Conservation (phyloP, 768 basidiomycete species). For the Boletus eberwhitei region DNA sequence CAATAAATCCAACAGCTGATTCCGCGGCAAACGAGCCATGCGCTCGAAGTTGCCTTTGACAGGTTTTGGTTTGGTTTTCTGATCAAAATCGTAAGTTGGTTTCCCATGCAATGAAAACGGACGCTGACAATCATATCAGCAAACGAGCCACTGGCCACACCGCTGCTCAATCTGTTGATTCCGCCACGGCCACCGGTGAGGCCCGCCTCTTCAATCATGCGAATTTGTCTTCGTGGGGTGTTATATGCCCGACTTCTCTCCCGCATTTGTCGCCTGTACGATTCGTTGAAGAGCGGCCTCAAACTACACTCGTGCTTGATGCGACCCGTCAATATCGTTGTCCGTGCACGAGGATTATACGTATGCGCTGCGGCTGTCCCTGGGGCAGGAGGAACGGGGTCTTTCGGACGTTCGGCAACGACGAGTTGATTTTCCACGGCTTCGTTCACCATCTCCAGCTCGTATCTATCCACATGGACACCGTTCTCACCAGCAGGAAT, state of each 20-base stretch:
- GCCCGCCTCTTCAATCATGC: constrained; percentile 70
- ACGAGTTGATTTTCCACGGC: constrained; percentile 83
- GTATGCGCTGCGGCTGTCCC: constrained; percentile 38
- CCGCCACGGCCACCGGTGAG: constrained; percentile 67
- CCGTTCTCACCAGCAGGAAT: constrained; percentile 29
- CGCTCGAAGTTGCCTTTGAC: constrained; percentile 76
- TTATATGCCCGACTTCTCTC: constrained; percentile 65
- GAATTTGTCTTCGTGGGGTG: constrained; percentile 62
- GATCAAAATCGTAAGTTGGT: constrained; percentile 8
- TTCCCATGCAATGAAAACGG: neutral
- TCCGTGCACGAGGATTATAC: constrained; percentile 60
- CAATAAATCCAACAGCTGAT: constrained; percentile 82
- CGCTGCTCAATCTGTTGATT: constrained; percentile 77
- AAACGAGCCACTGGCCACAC: constrained; percentile 61
- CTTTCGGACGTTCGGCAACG: constrained; percentile 79
- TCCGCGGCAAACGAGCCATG: constrained; percentile 87
- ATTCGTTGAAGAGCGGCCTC: constrained; percentile 62
- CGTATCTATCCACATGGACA: constrained; percentile 63
- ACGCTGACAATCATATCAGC: constrained; percentile 61
- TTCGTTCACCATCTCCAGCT: constrained; percentile 85
- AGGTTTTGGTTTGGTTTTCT: constrained; percentile 65
- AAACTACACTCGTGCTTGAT: constrained; percentile 81
- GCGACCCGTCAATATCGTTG: constrained; percentile 73
- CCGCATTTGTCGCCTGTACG: constrained; percentile 70
- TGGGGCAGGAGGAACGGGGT: constrained; percentile 38